Conservation (phyloP, 768 basidiomycete species). For the Kwoniella dejecticola region DNA sequence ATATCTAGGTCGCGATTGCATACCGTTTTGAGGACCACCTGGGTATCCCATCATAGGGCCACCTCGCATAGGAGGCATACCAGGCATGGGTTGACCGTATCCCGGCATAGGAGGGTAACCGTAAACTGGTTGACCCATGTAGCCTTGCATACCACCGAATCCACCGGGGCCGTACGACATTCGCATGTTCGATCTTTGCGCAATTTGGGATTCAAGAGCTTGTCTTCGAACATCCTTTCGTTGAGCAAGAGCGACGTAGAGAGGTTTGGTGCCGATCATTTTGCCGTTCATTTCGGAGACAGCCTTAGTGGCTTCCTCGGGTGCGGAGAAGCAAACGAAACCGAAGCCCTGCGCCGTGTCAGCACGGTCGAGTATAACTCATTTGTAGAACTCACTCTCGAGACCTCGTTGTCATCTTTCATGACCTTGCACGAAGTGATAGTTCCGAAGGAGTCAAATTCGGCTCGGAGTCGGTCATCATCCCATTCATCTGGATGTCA, state of each 20-base stretch:
- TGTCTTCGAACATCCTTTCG: conserved; percentile 97
- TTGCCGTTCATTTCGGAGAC: conserved; percentile 99
- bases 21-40: conserved; percentile 66
- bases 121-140: conserved; percentile 77
- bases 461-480: conserved; percentile 92
- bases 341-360: conserved; percentile 69
- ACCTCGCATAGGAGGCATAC: conserved; percentile 55
- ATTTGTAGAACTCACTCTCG: conserved; percentile 59
- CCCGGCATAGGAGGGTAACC: conserved; percentile 73
- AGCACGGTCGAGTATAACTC: conserved; percentile 1
- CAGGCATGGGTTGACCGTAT: conserved; percentile 71
- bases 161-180: conserved; percentile 88
- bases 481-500: conserved; percentile 68
- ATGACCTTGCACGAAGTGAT: conserved; percentile 99
- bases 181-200: conserved; percentile 87
- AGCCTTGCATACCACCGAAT: conserved; percentile 65
- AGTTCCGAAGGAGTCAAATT: conserved; percentile 94
- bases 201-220: conserved; percentile 97
- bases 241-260: conserved; percentile 98
- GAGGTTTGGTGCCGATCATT: conserved; percentile 97
- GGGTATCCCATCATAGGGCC: conserved; percentile 66
- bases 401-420: conserved; percentile 90
- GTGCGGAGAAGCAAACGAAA: conserved; percentile 97
- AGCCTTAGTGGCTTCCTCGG: conserved; percentile 98
- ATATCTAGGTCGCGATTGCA: conserved; percentile 62